Base-by-base conservation (phyloP, 306 rosid species). In the Gastrolobium villosum region DNA sequence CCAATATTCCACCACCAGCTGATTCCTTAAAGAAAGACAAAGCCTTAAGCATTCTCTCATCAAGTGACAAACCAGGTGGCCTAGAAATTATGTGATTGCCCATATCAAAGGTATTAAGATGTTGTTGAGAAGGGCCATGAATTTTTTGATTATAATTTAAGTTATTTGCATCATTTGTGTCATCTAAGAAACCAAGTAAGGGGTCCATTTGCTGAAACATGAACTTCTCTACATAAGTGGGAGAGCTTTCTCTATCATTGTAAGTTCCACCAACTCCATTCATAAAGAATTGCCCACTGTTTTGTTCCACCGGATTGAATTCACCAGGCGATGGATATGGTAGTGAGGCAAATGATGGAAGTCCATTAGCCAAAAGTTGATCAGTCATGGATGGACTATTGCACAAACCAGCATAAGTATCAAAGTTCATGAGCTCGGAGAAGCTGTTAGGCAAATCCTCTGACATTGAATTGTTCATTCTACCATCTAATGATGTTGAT, bases 1-100 rank as follows among this genome's bases (percentile, higher is more conserved):
- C 97, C 84, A 94, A 82, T 85, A 94, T 90, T 36, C 94, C 93
- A 63, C 86, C 96, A 48, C 88, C 82, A 35, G 93, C 87, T 9
- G 96, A 87, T 78, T 86, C 97, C 78, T 90, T 92, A 62, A 92
- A 88, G 72, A 92, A 79, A 65, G 97, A 92, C 76, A 94, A 31
- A 5, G 94, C 98, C 84, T 60, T 87, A 54, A 90, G 84, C 98
- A 94, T 94, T 85, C 81, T 92, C 86, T 94, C 96, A 72, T 89
- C 95, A 73, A 94, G 93, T 80, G 96, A 88, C 77, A 78, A 75
- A 44, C 63, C 75, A 52, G 76, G 53, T 52, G 93, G 65, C 88
- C 85, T 78, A 37, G 87, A 65, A 14, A 89, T 76, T 30, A 73
- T 37, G 63, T 26, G 75, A 15, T 78, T 70, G 5, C 35, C 79